Evolutionary conservation across 1,284 basidiomycete genomes (phyloP).

Genomic region (Moesziomyces antarcticus): DNA sequence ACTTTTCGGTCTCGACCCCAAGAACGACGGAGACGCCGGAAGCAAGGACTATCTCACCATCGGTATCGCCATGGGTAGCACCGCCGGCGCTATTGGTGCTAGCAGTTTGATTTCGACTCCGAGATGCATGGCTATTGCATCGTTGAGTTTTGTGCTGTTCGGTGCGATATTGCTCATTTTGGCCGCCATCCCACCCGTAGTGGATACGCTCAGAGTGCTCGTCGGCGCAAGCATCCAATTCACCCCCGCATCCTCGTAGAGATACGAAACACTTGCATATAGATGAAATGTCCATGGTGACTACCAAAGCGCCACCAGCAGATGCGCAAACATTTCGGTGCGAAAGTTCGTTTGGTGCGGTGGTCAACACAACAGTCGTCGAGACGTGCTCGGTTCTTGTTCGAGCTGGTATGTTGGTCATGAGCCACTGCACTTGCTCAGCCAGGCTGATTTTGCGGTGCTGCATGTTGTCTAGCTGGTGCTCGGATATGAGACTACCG

Average conservation of each 20-base stretch:
- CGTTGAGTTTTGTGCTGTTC: slow-evolving; percentile 54
- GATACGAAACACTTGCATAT: background rate
- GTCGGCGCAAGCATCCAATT: slow-evolving; percentile 16
- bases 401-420: no score
- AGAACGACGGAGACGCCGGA: slow-evolving; percentile 3
- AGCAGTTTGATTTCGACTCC: slow-evolving; percentile 49
- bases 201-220: slow-evolving; percentile 26
- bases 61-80: slow-evolving; percentile 58
- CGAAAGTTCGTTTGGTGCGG: no score
- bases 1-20: slow-evolving; percentile 38
- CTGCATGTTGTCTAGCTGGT: no score
- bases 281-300: no score
- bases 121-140: slow-evolving; percentile 55
- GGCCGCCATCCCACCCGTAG: slow-evolving; percentile 54
- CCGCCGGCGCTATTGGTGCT: slow-evolving; percentile 59
- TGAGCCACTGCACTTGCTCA: no score
- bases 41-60: slow-evolving; percentile 48
- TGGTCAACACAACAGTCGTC: no score
- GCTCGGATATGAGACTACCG: no score
- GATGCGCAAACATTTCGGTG: no score
- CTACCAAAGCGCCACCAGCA: no score
- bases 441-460: no score
- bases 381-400: no score
- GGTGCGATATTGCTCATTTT: slow-evolving; percentile 54
- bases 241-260: slow-evolving; percentile 5